Conservation (phyloP, 768 basidiomycete genomes). For the Cystobasidium ongulense region DNA sequence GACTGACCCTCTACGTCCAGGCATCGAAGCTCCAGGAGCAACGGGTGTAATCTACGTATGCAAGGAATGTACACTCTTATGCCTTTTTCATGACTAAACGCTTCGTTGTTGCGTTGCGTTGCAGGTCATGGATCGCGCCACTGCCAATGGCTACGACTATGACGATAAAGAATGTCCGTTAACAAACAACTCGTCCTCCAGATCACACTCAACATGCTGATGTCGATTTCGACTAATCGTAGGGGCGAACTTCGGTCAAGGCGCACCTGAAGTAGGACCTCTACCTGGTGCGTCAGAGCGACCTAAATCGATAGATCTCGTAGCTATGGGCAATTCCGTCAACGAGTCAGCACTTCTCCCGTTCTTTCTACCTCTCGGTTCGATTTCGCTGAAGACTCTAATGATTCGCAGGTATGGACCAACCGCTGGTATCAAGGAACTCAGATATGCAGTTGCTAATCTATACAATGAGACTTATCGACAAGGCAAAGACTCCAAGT, state of each 20-base stretch:
- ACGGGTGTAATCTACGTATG: constrained; percentile 30
- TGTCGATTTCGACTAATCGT: no score
- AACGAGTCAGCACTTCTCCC: constrained; percentile 37
- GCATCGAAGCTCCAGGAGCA: constrained; percentile 13
- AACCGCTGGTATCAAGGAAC: constrained; percentile 76
- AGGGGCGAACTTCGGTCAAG: constrained; percentile 56
- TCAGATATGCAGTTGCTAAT: constrained; percentile 81
- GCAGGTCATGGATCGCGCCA: constrained; percentile 62
- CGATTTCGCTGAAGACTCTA: background rate
- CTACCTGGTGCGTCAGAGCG: constrained; percentile 67
- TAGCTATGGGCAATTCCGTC: constrained; percentile 50
- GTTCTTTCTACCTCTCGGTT: background rate
- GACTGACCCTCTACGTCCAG: background rate
- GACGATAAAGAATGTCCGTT: background rate
- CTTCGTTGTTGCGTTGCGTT: background rate
- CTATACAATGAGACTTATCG: constrained; percentile 84
- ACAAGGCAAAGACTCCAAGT: constrained; percentile 67
- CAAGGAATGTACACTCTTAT: no score
- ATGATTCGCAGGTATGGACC: constrained; percentile 76
- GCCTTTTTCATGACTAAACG: background rate
- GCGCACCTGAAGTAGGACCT: constrained; percentile 61
- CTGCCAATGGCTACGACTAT: constrained; percentile 59
- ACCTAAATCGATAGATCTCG: constrained; percentile 58
- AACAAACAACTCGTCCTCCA: no score
- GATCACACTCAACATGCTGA: no score